A percentile compares a stretch with the other conserved stretches of the same genome.
phyloP scores from a whole-genome alignment of 176 grass and related monocot genomes.

The Oryza brachyantha region DNA sequence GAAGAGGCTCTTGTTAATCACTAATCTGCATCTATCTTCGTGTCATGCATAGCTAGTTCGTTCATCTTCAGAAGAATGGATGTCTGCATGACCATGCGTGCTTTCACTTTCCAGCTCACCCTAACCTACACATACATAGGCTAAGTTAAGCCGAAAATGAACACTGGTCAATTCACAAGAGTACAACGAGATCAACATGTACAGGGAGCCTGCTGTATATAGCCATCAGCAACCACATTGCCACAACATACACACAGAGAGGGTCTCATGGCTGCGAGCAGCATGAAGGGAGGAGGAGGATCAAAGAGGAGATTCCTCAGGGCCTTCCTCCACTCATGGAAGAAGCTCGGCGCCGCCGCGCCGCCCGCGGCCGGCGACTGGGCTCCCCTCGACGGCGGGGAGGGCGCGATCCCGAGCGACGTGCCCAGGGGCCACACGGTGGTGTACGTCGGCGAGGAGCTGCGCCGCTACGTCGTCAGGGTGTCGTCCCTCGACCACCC shows the following conservation, averaged over 20 bases:
- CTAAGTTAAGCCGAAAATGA: slow-evolving; percentile 27
- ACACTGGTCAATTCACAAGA: slow-evolving; percentile 8
- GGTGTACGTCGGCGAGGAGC: slow-evolving; percentile 78
- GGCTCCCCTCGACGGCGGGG: slow-evolving; percentile 9
- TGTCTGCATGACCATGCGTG: too few relatives aligned
- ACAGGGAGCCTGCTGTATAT: background rate
- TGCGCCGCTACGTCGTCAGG: slow-evolving; percentile 59
- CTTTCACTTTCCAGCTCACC: slow-evolving; percentile 33
- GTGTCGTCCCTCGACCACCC: slow-evolving; percentile 79
- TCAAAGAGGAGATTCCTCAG: slow-evolving; percentile 41
- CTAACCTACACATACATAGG: slow-evolving; percentile 5
- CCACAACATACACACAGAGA: background rate
- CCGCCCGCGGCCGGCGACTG: slow-evolving; percentile 27
- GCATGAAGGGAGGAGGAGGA: slow-evolving; percentile 24
- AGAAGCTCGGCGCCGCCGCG: slow-evolving; percentile 34
- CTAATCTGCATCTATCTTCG: background rate
- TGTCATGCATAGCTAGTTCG: too few relatives aligned
- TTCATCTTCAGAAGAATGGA: too few relatives aligned
- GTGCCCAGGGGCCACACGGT: slow-evolving; percentile 84
- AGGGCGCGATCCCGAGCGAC: slow-evolving; percentile 53
- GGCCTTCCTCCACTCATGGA: slow-evolving; percentile 51
- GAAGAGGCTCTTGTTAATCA: background rate
- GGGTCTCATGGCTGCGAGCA: background rate
- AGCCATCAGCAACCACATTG: background rate
- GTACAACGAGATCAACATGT: background rate